A percentile compares a stretch with the other conserved stretches of the same genome.
Evolutionary conservation across 345 rosid species (phyloP).

Genomic region (Firmiana major): DNA sequence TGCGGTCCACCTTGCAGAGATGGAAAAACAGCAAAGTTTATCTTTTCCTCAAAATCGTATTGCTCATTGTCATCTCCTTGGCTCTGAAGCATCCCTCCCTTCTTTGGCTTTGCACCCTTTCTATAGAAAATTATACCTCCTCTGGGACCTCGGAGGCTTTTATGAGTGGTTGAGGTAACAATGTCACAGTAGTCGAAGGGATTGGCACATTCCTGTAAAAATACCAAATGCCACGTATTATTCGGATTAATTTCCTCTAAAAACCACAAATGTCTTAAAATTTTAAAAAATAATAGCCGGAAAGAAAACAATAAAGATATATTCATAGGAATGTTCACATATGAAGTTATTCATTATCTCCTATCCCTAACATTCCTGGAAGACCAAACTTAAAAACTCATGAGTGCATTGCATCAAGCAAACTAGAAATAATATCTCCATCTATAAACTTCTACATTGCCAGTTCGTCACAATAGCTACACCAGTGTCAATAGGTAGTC

Average conservation of each 20-base stretch:
- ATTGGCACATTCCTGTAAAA: conserved; percentile 58
- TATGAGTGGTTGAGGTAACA: conserved; percentile 92
- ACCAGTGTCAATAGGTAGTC: neutral
- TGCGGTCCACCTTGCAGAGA: conserved; percentile 93
- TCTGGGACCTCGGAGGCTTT: conserved; percentile 90
- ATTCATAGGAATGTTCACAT: neutral
- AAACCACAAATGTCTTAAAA: neutral
- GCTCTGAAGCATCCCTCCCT: conserved; percentile 43
- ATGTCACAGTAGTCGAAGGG: conserved; percentile 88
- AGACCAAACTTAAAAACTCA: neutral
- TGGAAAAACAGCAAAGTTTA: conserved; percentile 87
- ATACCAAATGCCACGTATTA: neutral
- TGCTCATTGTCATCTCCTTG: conserved; percentile 54
- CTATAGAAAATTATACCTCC: conserved; percentile 87
- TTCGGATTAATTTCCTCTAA: neutral
- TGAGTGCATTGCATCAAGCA: neutral
- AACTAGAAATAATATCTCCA: neutral
- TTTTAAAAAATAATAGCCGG: neutral
- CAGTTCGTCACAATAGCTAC: neutral
- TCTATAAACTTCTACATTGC: neutral
- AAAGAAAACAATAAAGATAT: neutral
- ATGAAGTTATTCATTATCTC: neutral
- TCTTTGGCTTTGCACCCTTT: conserved; percentile 69
- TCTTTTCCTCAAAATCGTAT: conserved; percentile 84
- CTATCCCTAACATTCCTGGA: neutral